Conservation (phyloP, 805 yeast species). For the Sugiyamaella americana region DNA sequence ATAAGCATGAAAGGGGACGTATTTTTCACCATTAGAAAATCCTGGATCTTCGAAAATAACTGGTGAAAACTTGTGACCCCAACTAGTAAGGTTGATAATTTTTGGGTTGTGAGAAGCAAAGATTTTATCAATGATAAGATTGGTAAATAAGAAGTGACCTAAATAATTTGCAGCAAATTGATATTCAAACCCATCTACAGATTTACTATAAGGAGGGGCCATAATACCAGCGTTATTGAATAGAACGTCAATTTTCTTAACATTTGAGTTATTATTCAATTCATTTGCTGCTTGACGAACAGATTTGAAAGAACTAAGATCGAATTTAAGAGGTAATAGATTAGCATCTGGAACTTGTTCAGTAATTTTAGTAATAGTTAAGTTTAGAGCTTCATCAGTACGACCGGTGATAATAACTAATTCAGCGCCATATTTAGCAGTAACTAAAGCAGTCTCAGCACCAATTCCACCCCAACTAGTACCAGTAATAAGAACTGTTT, state of each 20-base stretch:
- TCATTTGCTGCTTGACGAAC: slow-evolving; percentile 14
- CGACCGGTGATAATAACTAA: slow-evolving; percentile 11
- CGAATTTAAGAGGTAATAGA: slow-evolving; percentile 10
- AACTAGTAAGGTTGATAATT: slow-evolving; percentile 7
- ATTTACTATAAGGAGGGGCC: slow-evolving; percentile 59
- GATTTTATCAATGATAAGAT: slow-evolving; percentile 23
- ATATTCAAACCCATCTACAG: slow-evolving; percentile 67
- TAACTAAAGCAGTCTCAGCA: slow-evolving; percentile 11
- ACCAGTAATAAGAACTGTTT: slow-evolving; percentile 10
- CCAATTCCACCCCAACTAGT: slow-evolving; percentile 15
- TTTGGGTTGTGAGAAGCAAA: slow-evolving; percentile 3
- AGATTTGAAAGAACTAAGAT: slow-evolving; percentile 13
- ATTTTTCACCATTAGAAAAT: slow-evolving; percentile 7
- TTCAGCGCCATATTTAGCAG: slow-evolving; percentile 8
- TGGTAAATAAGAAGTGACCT: slow-evolving; percentile 66
- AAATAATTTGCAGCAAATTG: slow-evolving; percentile 75
- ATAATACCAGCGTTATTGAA: slow-evolving; percentile 77
- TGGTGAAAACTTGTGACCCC: slow-evolving; percentile 11
- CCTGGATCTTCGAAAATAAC: slow-evolving; percentile 7
- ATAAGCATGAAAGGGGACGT: slow-evolving; percentile 11
- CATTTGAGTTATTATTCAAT: slow-evolving; percentile 9
- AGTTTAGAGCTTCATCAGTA: slow-evolving; percentile 1
- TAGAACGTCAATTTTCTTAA: slow-evolving; percentile 45
- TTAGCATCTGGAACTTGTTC: slow-evolving; percentile 9
- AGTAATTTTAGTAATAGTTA: slow-evolving; percentile 7